Evolutionary conservation across 129 eudicot species (phyloP), one percentile per base, ranked within the genome.

Genomic region (Chrysanthemum lavandulifolium): DNA sequence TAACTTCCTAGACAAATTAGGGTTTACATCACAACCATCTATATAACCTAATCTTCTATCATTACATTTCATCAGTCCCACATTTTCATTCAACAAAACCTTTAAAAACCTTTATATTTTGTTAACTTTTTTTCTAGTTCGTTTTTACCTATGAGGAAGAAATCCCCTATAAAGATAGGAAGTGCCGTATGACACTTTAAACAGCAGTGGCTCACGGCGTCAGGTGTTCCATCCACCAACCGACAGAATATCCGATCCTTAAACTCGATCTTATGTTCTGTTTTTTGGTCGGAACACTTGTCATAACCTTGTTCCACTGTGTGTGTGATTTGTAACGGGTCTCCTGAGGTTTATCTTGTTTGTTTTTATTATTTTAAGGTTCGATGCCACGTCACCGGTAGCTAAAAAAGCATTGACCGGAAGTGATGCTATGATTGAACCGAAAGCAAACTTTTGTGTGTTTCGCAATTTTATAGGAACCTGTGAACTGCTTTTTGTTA

Each of bases 131-230:
- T 60, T 2, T 40, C 8, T 40, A 7, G 45, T 45, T 69, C 0
- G 2, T 27, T 1, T 40, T 40, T 7, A 0, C 89, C 89, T n/a
- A 73, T 85, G 94, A 90, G 86, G 96, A 88, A 88, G 88, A 74
- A 43, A 13, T 82, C 97, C 97, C 97, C 85, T 2, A 14, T 19
- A 86, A 75, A 80, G 82, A 91, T 91, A 88, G 97, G 97, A 91
- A 91, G 97, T 91, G 97, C 87, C 97, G 93, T 91, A 91, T 91
- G 96, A 91, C 97, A 88, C 97, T 0, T 13, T 40, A 85, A 84
- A 82, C 77, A 79, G 74, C 87, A 84, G 78, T 78, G 70, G 79
- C 16, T 65, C 21, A 23, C 63, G 52, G 80, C 76, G 73, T 65
- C 60, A 58, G 68, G 73, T 19, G 14, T 56, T 78, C 89, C 87